A percentile compares a stretch with the other conserved stretches of the same genome.
phyloP scores from a whole-genome alignment of 306 rosid species.

The Aeschynomene evenia region DNA sequence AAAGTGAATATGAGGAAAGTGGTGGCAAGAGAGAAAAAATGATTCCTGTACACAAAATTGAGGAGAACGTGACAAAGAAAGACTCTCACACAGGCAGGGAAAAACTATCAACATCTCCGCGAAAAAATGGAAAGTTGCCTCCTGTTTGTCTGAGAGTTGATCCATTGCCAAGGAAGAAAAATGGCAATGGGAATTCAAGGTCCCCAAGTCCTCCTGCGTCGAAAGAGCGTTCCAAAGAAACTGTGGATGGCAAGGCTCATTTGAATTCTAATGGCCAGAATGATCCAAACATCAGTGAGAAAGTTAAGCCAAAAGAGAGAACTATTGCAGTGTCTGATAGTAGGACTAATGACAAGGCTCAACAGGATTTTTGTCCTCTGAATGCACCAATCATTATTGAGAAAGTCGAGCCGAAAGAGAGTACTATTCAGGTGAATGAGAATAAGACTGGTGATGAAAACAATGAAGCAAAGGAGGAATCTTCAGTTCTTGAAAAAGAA shows the following conservation, averaged over 20 bases:
- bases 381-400: constrained; percentile 1
- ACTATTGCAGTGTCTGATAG: constrained; percentile 23
- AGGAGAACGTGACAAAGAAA: constrained; percentile 27
- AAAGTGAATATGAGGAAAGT: constrained; percentile 19
- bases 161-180: constrained; percentile 61
- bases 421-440: constrained; percentile 26
- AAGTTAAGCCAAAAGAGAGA: constrained; percentile 28
- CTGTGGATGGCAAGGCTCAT: constrained; percentile 7
- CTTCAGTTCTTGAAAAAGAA: constrained; percentile 1
- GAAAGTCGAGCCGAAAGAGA: constrained; percentile 27
- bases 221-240: constrained; percentile 19
- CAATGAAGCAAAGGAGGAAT: constrained; percentile 23
- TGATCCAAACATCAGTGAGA: constrained; percentile 7
- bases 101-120: constrained; percentile 38
- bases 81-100: constrained; percentile 4
- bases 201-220: constrained; percentile 56
- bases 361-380: neutral
- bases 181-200: constrained; percentile 42
- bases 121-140: constrained; percentile 52
- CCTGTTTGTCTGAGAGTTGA: constrained; percentile 89
- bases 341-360: constrained; percentile 9
- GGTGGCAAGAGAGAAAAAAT: constrained; percentile 17
- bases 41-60: constrained; percentile 25
- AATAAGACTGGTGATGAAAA: constrained; percentile 4
- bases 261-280: neutral